Evolutionary conservation across 2,329 filamentous ascomycete genomes (phyloP).

Genomic region (Colletotrichum sp.): DNA sequence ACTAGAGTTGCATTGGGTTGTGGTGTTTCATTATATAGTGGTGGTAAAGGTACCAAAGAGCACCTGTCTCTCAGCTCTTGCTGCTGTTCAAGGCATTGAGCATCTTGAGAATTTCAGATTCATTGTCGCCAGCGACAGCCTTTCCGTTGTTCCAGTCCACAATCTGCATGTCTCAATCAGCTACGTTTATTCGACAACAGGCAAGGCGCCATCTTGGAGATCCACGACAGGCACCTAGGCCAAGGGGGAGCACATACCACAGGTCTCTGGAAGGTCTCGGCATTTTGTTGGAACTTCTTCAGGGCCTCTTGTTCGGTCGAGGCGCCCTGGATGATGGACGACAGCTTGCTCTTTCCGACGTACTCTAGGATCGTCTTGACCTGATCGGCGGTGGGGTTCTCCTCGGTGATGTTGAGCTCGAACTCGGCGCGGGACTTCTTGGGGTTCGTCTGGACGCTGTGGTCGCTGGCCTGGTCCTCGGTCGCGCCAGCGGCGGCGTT

Average conservation of each 20-base stretch:
- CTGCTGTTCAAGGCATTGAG: conserved; percentile 59
- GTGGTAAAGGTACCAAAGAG: neutral
- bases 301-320: conserved; percentile 77
- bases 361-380: conserved; percentile 85
- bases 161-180: conserved; percentile 41
- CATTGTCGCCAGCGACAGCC: conserved; percentile 76
- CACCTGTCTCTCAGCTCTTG: conserved; percentile 1
- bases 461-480: conserved; percentile 74
- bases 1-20: neutral
- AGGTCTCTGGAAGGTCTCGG: conserved; percentile 73
- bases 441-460: conserved; percentile 60
- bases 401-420: conserved; percentile 84
- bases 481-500: conserved; percentile 71
- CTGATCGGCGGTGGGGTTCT: conserved; percentile 80
- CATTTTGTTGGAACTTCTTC: conserved; percentile 74
- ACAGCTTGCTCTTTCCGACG: conserved; percentile 66
- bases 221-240: neutral
- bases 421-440: conserved; percentile 68
- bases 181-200: neutral
- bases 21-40: conserved; percentile 8
- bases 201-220: neutral
- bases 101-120: conserved; percentile 89
- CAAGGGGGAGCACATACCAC: conserved; percentile 62
- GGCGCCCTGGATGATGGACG: conserved; percentile 74
- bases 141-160: conserved; percentile 96